phyloP scores from a whole-genome alignment of 2,329 filamentous ascomycete genomes.

The Pestalotiopsis sp. region DNA sequence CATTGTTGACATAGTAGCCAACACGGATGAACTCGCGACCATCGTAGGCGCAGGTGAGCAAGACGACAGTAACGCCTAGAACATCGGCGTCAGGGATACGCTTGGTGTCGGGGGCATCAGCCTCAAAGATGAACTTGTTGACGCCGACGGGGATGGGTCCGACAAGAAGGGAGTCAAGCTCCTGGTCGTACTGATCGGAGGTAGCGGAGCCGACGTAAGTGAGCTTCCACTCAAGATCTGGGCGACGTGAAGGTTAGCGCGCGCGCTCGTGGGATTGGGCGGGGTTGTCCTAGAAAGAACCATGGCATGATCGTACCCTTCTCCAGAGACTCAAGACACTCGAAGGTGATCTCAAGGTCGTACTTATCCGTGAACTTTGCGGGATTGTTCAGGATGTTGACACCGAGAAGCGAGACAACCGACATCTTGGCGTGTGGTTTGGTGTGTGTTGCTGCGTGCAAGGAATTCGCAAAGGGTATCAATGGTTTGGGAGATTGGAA shows the following conservation, averaged over 20 bases:
- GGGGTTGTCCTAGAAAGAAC: background rate
- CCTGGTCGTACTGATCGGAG: slow-evolving; percentile 96
- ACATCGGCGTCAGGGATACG: slow-evolving; percentile 95
- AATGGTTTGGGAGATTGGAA: slow-evolving; percentile 8
- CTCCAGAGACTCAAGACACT: slow-evolving; percentile 91
- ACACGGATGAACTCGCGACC: slow-evolving; percentile 96
- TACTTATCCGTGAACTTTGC: slow-evolving; percentile 92
- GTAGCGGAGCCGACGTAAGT: slow-evolving; percentile 99
- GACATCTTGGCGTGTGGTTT: slow-evolving; percentile 65
- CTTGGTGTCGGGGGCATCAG: slow-evolving; percentile 85
- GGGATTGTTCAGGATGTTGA: slow-evolving; percentile 96
- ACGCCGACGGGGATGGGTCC: slow-evolving; percentile 96
- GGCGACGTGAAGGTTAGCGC: slow-evolving; percentile 15
- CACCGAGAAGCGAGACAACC: slow-evolving; percentile 92
- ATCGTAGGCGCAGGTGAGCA: slow-evolving; percentile 95
- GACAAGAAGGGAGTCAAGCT: slow-evolving; percentile 94
- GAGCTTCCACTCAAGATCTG: slow-evolving; percentile 98
- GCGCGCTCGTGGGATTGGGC: background rate
- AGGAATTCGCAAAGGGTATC: background rate
- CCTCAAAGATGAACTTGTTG: slow-evolving; percentile 98
- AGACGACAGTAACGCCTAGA: slow-evolving; percentile 93
- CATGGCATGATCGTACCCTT: slow-evolving; percentile 66
- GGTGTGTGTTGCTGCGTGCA: background rate
- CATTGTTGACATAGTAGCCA: slow-evolving; percentile 99
- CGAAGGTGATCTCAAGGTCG: slow-evolving; percentile 98